These are phyloP conservation scores for Ophiostoma sp. DNA, from an alignment of 2,329 filamentous ascomycete species.

Conservation along the genomic window DNA sequence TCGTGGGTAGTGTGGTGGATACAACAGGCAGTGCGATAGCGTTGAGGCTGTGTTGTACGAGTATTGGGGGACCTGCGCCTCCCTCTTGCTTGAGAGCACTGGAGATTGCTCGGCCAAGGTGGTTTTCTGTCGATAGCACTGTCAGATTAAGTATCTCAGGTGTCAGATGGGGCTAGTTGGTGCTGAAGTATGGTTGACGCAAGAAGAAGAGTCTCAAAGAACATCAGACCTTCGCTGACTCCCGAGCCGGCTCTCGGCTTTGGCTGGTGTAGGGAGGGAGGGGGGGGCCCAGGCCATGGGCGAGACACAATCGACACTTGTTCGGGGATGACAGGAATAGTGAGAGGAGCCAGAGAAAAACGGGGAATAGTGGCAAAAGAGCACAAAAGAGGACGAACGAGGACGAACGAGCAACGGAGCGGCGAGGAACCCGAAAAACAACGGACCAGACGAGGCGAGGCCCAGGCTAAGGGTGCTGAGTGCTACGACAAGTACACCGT, in stretches of 20 bases:
- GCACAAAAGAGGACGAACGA: neutral
- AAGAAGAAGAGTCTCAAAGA: too few relatives aligned
- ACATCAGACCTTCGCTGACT: too few relatives aligned
- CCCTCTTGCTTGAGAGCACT: constrained; percentile 7
- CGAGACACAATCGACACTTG: constrained; percentile 3
- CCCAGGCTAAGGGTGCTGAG: neutral
- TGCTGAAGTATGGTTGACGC: too few relatives aligned
- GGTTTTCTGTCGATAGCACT: too few relatives aligned
- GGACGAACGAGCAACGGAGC: neutral
- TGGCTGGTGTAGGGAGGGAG: neutral
- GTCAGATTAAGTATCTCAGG: too few relatives aligned
- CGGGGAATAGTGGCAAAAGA: constrained; percentile 7
- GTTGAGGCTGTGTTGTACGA: constrained; percentile 28
- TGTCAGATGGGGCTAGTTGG: too few relatives aligned
- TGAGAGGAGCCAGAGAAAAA: neutral
- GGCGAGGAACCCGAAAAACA: constrained; percentile 4
- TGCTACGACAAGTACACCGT: neutral
- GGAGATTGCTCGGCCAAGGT: neutral
- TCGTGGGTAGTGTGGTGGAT: constrained; percentile 14
- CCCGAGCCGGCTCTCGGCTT: constrained; percentile 9
- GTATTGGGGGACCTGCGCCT: constrained; percentile 20
- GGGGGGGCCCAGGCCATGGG: neutral
- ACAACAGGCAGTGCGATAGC: constrained; percentile 18
- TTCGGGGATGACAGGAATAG: neutral
- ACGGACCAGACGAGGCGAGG: neutral